Conservation (phyloP, 768 basidiomycete species). For the Clavaria fumosa region DNA sequence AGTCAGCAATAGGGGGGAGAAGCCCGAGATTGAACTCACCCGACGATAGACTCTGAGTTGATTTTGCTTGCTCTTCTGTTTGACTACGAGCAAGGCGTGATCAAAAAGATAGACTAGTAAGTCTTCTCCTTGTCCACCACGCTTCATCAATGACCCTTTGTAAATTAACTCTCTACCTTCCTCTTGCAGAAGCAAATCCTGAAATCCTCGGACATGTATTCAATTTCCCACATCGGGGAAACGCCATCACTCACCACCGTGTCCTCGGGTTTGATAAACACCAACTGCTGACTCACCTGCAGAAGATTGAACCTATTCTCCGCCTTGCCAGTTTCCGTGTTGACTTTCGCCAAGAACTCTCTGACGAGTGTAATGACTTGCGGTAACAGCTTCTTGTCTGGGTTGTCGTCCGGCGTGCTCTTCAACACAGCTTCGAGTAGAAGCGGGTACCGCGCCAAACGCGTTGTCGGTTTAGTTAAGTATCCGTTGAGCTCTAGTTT, state of each 20-base stretch:
- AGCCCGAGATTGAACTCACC: constrained; percentile 37
- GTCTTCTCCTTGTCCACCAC: constrained; percentile 49
- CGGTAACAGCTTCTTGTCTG: constrained; percentile 65
- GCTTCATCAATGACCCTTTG: constrained; percentile 80
- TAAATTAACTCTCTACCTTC: constrained; percentile 84
- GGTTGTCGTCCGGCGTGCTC: constrained; percentile 79
- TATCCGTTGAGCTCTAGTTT: constrained; percentile 97
- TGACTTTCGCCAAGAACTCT: constrained; percentile 77
- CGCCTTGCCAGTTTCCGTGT: constrained; percentile 84
- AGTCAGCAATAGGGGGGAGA: constrained; percentile 2
- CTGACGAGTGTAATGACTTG: constrained; percentile 65
- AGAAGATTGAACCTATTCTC: constrained; percentile 94
- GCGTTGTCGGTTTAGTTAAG: constrained; percentile 93
- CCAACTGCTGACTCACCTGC: constrained; percentile 83
- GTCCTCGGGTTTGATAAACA: constrained; percentile 83
- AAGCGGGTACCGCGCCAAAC: constrained; percentile 91
- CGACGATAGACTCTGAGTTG: constrained; percentile 87
- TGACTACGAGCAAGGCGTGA: constrained; percentile 90
- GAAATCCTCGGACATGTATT: no score
- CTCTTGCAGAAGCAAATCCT: constrained; percentile 80
- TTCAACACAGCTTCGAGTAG: constrained; percentile 85
- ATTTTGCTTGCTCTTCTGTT: constrained; percentile 74
- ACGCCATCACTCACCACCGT: constrained; percentile 62
- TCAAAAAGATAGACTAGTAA: constrained; percentile 77
- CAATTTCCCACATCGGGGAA: no score